A percentile compares a stretch with the other conserved stretches of the same genome.
These are phyloP conservation scores for Fusarium anthophilum DNA, from an alignment of 2,329 filamentous ascomycete species.

Conservation along the genomic window DNA sequence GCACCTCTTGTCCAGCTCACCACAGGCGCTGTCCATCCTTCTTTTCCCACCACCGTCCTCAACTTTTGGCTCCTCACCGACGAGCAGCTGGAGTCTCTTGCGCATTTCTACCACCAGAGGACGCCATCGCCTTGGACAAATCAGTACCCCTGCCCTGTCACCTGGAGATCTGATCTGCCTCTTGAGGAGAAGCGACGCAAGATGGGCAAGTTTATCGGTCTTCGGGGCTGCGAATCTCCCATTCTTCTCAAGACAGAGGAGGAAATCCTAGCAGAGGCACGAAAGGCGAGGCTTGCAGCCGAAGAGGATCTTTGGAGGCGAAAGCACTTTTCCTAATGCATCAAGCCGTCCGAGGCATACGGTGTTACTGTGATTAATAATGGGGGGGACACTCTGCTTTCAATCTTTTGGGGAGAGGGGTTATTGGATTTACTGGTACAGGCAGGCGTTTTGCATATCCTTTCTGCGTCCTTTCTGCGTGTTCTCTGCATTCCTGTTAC, in stretches of 20 bases:
- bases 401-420: background rate
- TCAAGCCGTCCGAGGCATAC: background rate
- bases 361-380: slow-evolving; percentile 8
- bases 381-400: slow-evolving; percentile 3
- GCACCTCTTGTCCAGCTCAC: slow-evolving; percentile 72
- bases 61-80: slow-evolving; percentile 80
- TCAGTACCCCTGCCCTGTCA: slow-evolving; percentile 74
- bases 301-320: slow-evolving; percentile 60
- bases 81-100: slow-evolving; percentile 73
- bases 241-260: slow-evolving; percentile 55
- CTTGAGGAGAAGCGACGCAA: slow-evolving; percentile 76
- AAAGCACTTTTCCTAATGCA: slow-evolving; percentile 52
- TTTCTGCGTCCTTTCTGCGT: slow-evolving; percentile 1
- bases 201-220: slow-evolving; percentile 78
- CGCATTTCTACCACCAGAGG: slow-evolving; percentile 77
- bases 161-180: slow-evolving; percentile 64
- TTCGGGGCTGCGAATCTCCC: slow-evolving; percentile 64
- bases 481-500: slow-evolving; percentile 14
- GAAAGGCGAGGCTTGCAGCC: slow-evolving; percentile 49
- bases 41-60: slow-evolving; percentile 73
- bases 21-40: slow-evolving; percentile 69
- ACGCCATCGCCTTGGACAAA: slow-evolving; percentile 63
- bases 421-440: background rate
- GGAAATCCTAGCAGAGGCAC: slow-evolving; percentile 57
- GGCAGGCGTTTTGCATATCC: slow-evolving; percentile 9